Conservation (phyloP, 768 basidiomycete species). For the Porpolomopsis calyptriformis region DNA sequence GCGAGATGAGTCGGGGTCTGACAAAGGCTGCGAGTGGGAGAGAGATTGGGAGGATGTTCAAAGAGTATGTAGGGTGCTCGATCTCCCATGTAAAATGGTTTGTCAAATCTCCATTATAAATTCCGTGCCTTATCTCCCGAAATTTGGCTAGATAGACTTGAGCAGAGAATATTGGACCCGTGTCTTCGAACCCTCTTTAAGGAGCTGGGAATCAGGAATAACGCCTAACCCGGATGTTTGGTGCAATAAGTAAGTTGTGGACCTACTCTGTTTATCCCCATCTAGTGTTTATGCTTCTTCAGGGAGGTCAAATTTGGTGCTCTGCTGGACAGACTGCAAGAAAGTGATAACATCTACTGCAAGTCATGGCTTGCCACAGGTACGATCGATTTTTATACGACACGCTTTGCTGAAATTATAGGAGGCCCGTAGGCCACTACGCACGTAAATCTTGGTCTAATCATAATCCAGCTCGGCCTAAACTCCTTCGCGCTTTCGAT, state of each 20-base stretch:
- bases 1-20: conserved; percentile 66
- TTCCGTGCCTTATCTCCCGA: neutral
- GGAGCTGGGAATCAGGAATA: conserved; percentile 62
- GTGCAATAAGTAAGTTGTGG: conserved; percentile 63
- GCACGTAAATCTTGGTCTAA: conserved; percentile 52
- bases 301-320: conserved; percentile 92
- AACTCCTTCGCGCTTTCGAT: conserved; percentile 47
- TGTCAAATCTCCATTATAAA: conserved; percentile 9
- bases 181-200: conserved; percentile 82
- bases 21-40: conserved; percentile 91
- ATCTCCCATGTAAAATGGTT: conserved; percentile 68
- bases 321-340: conserved; percentile 52
- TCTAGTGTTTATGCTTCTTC: neutral
- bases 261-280: neutral
- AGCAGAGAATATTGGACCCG: conserved; percentile 82
- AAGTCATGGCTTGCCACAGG: conserved; percentile 76
- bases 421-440: conserved; percentile 96
- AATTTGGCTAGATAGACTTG: conserved; percentile 59
- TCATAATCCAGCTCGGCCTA: conserved; percentile 26
- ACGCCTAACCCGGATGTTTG: conserved; percentile 92
- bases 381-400: conserved; percentile 17
- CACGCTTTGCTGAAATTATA: too few relatives aligned
- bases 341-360: conserved; percentile 16
- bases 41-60: conserved; percentile 90
- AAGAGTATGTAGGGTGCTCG: conserved; percentile 60